Evolutionary conservation across 495 filamentous ascomycete species (phyloP), one percentile per base, ranked within the genome.

Genomic region (Tuber borchii): DNA sequence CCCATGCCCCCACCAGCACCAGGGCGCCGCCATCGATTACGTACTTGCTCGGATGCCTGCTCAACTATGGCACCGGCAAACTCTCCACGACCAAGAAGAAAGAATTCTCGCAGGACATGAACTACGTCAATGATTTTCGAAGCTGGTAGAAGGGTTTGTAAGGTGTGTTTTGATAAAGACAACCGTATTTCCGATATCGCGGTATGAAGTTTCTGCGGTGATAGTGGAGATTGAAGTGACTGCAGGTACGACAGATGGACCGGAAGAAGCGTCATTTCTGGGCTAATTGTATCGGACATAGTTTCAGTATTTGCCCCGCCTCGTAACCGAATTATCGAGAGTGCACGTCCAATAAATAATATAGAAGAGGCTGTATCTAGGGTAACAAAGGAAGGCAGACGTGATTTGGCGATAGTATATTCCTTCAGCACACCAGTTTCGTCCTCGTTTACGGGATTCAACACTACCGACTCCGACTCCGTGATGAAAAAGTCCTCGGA

Each of bases 261-360:
- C 26, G 90, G 88, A 34, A 96, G 87, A 14, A 94, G 86, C 31
- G 88, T 89, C 69, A 91, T 86, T 37, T 90, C 88, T 10, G 88
- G 87, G 12, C 88, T 85, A 44, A 86, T 86, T 17, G 80, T 79
- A 19, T 85, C 84, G 37, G 85, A 85, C 31, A 83, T 85, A n/a
- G 69, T 70, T 16, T 73, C 65, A 70, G 44, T 72, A 3, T 82
- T 78, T 26, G 82, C 81, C 19, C 84, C 83, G 22, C 85, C 85
- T 69, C 88, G 86, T 37, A 86, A 83, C 48, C 91, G 86, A 68
- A 97, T 91, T 74, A 95, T 91, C 75, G 95, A 93, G 65, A 97
- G 85, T 0, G 93, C 95, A 76, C 91, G 91, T 2, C 95, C 95
- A 76, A 99, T 92, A 83, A 97, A 97, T 5, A 97, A 83, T 80